A percentile compares a stretch with the other conserved stretches of the same genome.
Conservation (phyloP, 345 rosid species). For the Dipteronia dyeriana region DNA sequence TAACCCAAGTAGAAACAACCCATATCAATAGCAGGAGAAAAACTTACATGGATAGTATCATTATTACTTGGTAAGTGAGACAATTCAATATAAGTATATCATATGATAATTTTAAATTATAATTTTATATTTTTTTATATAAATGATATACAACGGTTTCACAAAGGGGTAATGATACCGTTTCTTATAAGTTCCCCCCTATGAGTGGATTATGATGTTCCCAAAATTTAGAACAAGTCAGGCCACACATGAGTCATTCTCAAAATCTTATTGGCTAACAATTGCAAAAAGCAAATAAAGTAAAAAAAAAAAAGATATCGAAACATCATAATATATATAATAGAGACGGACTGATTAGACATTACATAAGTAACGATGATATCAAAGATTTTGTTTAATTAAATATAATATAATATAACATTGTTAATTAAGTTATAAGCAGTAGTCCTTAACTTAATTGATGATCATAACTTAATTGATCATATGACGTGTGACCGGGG, state of each 20-base stretch:
- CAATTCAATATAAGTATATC: no score
- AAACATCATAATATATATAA: neutral
- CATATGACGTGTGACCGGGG: no score
- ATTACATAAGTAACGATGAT: conserved; percentile 38
- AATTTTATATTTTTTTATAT: no score
- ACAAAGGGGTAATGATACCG: no score
- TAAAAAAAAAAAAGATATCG: no score
- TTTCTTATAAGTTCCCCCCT: no score
- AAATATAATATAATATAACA: neutral
- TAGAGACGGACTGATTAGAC: conserved; percentile 25
- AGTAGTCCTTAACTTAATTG: no score
- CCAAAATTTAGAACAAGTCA: conserved; percentile 18
- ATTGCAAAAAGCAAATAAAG: conserved; percentile 13
- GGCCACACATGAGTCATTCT: conserved; percentile 24
- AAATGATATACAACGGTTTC: no score
- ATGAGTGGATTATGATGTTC: conserved; percentile 25
- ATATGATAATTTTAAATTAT: no score
- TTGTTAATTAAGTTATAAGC: conserved; percentile 7
- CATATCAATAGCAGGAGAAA: no score
- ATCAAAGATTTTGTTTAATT: conserved; percentile 28
- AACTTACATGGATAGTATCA: no score
- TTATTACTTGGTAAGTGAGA: no score
- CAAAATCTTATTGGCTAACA: conserved; percentile 33
- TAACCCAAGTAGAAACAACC: conserved; percentile 7
- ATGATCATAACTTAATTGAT: neutral